Evolutionary conservation across 2,329 filamentous ascomycete genomes (phyloP), one percentile per base, ranked within the genome.

Genomic region (Aphanocladium album): DNA sequence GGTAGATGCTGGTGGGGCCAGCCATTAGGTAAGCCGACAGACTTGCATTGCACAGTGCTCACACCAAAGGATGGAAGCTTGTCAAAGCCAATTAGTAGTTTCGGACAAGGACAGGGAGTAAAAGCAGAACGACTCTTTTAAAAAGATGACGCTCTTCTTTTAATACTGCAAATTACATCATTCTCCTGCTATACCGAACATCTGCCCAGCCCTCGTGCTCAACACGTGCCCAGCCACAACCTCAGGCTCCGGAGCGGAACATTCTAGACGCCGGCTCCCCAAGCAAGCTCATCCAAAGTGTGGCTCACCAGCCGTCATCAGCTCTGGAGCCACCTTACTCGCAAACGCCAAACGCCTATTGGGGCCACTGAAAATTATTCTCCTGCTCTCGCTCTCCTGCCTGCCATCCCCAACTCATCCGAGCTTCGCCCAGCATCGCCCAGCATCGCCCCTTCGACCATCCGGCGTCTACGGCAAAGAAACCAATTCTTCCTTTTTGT

Each of bases 351-450:
- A 33, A 59, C 39, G 23, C 49, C 51, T 30, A 59, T 54, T 60
- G 59, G 62, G 51, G 57, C 60, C 39, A 39, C 56, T 65, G 64
- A 66, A 66, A 66, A 66, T 66, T 66, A 63, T 66, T 66, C 64
- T 66, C 64, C 63, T 63, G 57, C 62, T 63, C 62, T 60, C 61
- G 55, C 55, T 46, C 64, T 61, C 61, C 58, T 60, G 49, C 61
- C 58, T 60, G 49, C 60, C 64, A 63, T 64, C 56, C 56, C 60
- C 43, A 50, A 64, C 55, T 57, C 53, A 54, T 55, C 61, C 60
- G 60, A 65, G 61, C 64, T 64, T 55, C 54, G 62, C 60, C 63
- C 56, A 60, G 55, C 37, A 51, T 55, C 54, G 62, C 60, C 63
- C 56, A 60, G 55, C 37, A 51, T 19, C 27, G n/a, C 43, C 54